These are phyloP conservation scores for Cicer judaicum DNA, from an alignment of 306 rosid species.

Conservation along the genomic window DNA sequence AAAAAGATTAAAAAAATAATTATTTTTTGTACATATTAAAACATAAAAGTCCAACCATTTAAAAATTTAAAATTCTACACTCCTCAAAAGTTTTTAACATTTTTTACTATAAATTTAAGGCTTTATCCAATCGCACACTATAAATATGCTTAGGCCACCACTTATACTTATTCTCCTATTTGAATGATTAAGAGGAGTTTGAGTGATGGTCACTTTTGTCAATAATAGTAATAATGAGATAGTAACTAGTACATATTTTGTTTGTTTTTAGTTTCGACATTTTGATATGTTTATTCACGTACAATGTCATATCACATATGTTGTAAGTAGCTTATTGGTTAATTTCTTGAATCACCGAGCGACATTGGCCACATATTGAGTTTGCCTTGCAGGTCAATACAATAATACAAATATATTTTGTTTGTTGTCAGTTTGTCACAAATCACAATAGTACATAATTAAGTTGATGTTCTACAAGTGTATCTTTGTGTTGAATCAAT, in stretches of 20 bases:
- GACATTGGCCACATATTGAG: neutral
- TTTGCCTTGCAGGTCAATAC: neutral
- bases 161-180: neutral
- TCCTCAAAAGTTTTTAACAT: too few relatives aligned
- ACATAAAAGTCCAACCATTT: too few relatives aligned
- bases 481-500: too few relatives aligned
- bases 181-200: conserved; percentile 18
- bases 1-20: too few relatives aligned
- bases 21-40: too few relatives aligned
- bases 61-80: too few relatives aligned
- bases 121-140: too few relatives aligned
- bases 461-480: neutral
- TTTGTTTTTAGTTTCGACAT: neutral
- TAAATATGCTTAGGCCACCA: too few relatives aligned
- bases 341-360: neutral
- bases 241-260: neutral
- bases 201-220: neutral
- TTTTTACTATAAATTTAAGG: too few relatives aligned
- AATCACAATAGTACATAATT: neutral
- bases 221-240: neutral
- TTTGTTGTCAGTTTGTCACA: neutral
- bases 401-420: neutral
- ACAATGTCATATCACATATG: neutral
- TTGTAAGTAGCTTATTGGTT: neutral
- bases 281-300: neutral